These are phyloP conservation scores for Neoboletus magnificus DNA, from an alignment of 768 basidiomycete genomes.

Conservation along the genomic window DNA sequence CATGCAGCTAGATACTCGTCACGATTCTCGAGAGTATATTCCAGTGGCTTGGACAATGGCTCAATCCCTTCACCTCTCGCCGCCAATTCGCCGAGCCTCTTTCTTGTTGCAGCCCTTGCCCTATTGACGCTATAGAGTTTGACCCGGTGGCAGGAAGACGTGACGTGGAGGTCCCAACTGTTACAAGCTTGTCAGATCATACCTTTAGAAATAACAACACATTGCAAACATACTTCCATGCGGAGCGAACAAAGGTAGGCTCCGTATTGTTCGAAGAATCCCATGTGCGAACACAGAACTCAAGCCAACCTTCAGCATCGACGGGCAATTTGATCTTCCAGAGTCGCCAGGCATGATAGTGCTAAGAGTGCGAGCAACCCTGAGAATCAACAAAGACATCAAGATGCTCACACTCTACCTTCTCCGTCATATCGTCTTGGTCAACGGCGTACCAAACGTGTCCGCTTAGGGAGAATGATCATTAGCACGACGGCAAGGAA, in stretches of 20 bases:
- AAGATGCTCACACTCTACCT: background rate
- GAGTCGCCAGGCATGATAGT: slow-evolving; percentile 53
- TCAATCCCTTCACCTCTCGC: slow-evolving; percentile 34
- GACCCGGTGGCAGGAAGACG: slow-evolving; percentile 52
- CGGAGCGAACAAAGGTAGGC: slow-evolving; percentile 51
- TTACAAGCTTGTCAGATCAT: background rate
- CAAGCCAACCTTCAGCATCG: slow-evolving; percentile 55
- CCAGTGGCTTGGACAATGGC: slow-evolving; percentile 7
- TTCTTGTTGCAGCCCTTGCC: slow-evolving; percentile 39
- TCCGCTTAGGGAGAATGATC: background rate
- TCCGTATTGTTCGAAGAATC: slow-evolving; percentile 58
- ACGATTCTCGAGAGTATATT: slow-evolving; percentile 5
- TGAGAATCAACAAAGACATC: background rate
- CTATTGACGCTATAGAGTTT: slow-evolving; percentile 53
- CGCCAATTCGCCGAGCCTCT: slow-evolving; percentile 40
- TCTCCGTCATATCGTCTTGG: slow-evolving; percentile 14
- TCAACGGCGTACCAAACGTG: slow-evolving; percentile 18
- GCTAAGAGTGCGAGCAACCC: slow-evolving; percentile 25
- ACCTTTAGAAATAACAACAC: background rate
- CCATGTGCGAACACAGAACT: slow-evolving; percentile 55
- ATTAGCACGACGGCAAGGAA: background rate
- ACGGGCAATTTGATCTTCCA: slow-evolving; percentile 52
- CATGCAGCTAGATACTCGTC: slow-evolving; percentile 3
- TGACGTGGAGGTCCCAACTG: slow-evolving; percentile 54
- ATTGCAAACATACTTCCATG: slow-evolving; percentile 45